These are phyloP conservation scores for Fomitopsis schrenkii DNA, from an alignment of 1,284 basidiomycete species.

Conservation along the genomic window DNA sequence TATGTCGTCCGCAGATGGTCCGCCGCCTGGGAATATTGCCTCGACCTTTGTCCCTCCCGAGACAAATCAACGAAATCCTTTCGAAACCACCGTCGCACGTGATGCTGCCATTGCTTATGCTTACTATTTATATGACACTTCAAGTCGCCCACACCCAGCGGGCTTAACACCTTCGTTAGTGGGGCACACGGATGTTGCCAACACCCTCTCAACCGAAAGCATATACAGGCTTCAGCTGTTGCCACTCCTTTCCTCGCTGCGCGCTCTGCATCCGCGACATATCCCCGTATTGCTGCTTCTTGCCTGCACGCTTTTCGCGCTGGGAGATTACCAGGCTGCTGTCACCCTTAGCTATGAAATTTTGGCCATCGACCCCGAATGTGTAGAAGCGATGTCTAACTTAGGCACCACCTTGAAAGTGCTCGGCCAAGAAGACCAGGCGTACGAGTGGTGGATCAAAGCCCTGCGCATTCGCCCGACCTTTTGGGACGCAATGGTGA, in stretches of 20 bases:
- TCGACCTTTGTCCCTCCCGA: background rate
- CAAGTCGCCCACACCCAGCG: constrained; percentile 6
- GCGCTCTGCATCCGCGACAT: constrained; percentile 18
- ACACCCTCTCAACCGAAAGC: constrained; percentile 9
- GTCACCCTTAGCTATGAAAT: constrained; percentile 20
- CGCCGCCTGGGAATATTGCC: background rate
- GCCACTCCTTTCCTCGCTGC: constrained; percentile 20
- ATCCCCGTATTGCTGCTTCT: constrained; percentile 23
- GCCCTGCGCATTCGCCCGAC: constrained; percentile 22
- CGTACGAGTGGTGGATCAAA: constrained; percentile 27
- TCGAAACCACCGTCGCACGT: constrained; percentile 17
- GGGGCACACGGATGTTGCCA: background rate
- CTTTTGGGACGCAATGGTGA: constrained; percentile 26
- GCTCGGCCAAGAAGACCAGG: constrained; percentile 22
- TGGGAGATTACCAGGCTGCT: constrained; percentile 21
- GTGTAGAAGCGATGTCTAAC: constrained; percentile 45
- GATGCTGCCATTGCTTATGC: constrained; percentile 25
- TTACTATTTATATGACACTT: constrained; percentile 22
- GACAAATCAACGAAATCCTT: constrained; percentile 1
- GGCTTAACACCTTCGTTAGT: constrained; percentile 21
- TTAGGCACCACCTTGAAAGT: constrained; percentile 46
- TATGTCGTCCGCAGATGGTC: background rate
- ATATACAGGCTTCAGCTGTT: constrained; percentile 19
- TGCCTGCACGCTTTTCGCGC: constrained; percentile 23
- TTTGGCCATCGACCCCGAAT: constrained; percentile 18